phyloP scores from a whole-genome alignment of 371 early-diverging fungal genomes.

The Mucor piriformis region DNA sequence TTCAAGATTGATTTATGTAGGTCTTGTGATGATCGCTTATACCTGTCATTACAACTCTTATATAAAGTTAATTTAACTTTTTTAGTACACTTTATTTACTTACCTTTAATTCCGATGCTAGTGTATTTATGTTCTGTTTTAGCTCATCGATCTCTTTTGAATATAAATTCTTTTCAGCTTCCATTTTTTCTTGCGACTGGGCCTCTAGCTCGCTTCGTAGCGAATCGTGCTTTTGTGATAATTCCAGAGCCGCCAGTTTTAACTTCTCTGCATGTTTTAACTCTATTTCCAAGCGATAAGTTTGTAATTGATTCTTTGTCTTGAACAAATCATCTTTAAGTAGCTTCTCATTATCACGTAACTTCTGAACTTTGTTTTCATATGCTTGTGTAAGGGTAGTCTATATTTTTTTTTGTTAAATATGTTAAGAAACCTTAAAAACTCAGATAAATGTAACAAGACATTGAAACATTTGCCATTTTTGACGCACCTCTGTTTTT shows the following conservation, averaged over 20 bases:
- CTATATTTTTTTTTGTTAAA: not conserved
- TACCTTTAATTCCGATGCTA: not conserved
- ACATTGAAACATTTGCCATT: too few species aligned
- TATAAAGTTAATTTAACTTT: not conserved
- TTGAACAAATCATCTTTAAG: not conserved
- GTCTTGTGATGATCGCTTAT: not conserved
- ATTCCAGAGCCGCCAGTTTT: not conserved
- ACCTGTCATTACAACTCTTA: conserved; percentile 1
- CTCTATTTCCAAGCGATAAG: not conserved
- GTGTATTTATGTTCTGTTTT: not conserved
- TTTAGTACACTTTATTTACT: not conserved
- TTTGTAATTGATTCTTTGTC: not conserved
- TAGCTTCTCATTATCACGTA: not conserved
- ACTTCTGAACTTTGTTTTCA: not conserved
- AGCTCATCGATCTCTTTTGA: not conserved
- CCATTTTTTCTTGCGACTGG: not conserved
- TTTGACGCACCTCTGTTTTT: not conserved
- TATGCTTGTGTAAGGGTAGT: not conserved
- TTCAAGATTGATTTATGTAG: not conserved
- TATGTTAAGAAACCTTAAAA: not conserved
- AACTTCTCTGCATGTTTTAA: not conserved
- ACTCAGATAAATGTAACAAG: too few species aligned
- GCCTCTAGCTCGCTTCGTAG: not conserved
- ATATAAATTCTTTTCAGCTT: not conserved
- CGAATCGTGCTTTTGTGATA: not conserved